A percentile compares a stretch with the other conserved stretches of the same genome.
These are phyloP conservation scores for Medicago ruthenica DNA, from an alignment of 306 rosid genomes.

Conservation along the genomic window DNA sequence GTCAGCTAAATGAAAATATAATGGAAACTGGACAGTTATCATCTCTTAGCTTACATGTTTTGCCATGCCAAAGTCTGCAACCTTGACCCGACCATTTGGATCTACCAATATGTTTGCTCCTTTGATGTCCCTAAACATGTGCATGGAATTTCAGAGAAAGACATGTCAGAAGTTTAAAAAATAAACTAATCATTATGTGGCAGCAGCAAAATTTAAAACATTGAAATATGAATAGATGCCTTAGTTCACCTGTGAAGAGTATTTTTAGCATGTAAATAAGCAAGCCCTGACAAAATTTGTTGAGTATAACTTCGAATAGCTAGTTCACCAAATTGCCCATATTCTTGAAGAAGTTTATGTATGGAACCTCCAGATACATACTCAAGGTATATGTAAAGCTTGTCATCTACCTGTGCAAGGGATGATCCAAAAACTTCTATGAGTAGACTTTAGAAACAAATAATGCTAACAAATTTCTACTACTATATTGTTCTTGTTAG, in stretches of 20 bases:
- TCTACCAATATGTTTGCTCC: slow-evolving; percentile 99
- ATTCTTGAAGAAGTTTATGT: slow-evolving; percentile 93
- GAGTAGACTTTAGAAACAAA: slow-evolving; percentile 25
- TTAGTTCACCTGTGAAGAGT: slow-evolving; percentile 88
- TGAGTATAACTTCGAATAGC: slow-evolving; percentile 94
- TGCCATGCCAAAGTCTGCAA: slow-evolving; percentile 99
- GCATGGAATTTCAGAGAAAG: slow-evolving; percentile 37
- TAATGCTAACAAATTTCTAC: slow-evolving; percentile 25
- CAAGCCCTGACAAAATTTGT: slow-evolving; percentile 95
- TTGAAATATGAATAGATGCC: slow-evolving; percentile 37
- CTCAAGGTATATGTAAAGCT: slow-evolving; percentile 90
- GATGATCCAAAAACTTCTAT: slow-evolving; percentile 43
- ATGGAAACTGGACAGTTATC: slow-evolving; percentile 18
- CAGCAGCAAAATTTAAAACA: slow-evolving; percentile 26
- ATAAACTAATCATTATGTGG: slow-evolving; percentile 29
- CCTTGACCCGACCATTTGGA: slow-evolving; percentile 90
- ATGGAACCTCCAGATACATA: slow-evolving; percentile 99
- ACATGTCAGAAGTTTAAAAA: slow-evolving; percentile 19
- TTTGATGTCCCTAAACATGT: slow-evolving; percentile 83
- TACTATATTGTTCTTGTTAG: slow-evolving; percentile 11
- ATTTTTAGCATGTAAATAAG: slow-evolving; percentile 87
- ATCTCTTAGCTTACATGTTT: slow-evolving; percentile 82
- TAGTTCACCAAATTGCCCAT: slow-evolving; percentile 83
- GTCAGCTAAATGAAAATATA: slow-evolving; percentile 34
- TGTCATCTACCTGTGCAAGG: slow-evolving; percentile 80